phyloP scores from a whole-genome alignment of 2,329 filamentous ascomycete genomes.

The Colletotrichum sp. region DNA sequence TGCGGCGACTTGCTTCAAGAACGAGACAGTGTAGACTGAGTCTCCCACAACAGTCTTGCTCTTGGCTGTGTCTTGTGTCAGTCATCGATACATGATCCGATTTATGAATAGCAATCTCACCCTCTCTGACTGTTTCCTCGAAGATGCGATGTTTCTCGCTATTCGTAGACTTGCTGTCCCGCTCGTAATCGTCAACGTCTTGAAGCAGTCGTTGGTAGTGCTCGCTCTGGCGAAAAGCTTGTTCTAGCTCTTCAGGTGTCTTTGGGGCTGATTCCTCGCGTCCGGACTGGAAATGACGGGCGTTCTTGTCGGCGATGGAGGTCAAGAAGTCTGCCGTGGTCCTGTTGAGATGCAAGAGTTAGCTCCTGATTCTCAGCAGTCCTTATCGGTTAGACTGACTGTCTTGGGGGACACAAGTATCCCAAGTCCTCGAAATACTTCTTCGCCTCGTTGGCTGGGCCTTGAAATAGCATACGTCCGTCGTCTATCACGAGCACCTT shows the following conservation, averaged over 20 bases:
- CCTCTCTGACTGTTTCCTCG: conserved; percentile 4
- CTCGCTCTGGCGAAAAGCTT: conserved; percentile 61
- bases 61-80: conserved; percentile 47
- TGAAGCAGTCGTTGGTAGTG: conserved; percentile 60
- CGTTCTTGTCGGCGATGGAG: conserved; percentile 69
- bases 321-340: conserved; percentile 73
- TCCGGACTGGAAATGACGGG: conserved; percentile 65
- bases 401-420: conserved; percentile 54
- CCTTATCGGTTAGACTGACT: conserved; percentile 52
- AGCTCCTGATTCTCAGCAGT: conserved; percentile 42
- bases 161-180: conserved; percentile 37
- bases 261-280: conserved; percentile 65
- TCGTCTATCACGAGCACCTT: conserved; percentile 80
- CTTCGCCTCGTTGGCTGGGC: conserved; percentile 69
- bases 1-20: conserved; percentile 71
- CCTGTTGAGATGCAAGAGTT: conserved; percentile 42
- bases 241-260: conserved; percentile 65
- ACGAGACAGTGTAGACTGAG: conserved; percentile 78
- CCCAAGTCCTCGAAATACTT: conserved; percentile 79
- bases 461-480: conserved; percentile 78
- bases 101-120: neutral
- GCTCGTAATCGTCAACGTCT: conserved; percentile 54
- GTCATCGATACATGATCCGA: rapidly evolving
- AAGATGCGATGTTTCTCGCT: conserved; percentile 27
- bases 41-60: conserved; percentile 71